Evolutionary conservation across 2,329 filamentous ascomycete genomes (phyloP), one percentile per base, ranked within the genome.

Genomic region (Rutstroemia sydowiana): DNA sequence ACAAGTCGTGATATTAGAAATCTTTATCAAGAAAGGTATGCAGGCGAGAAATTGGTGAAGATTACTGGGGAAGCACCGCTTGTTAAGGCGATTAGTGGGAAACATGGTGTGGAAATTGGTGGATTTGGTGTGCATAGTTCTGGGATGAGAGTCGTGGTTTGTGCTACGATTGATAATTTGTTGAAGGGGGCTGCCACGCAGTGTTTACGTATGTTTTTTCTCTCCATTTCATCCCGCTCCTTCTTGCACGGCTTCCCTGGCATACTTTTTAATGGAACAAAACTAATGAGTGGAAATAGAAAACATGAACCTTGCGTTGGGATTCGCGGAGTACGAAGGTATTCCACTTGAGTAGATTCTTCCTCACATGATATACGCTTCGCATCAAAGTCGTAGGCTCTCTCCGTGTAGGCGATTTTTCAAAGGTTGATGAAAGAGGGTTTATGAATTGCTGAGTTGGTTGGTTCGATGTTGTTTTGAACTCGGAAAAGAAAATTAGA

Each of bases 1-100:
- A 88, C 83, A 2, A 91, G 88, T 39, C 85, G 93, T 48, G 91
- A 97, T 67, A 89, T 98, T 61, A 83, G 93, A 56, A 88, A 95
- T 65, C 75, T 97, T 53, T 98, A 95, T 76, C 92, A 97, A 71
- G 92, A 97, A 63, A 82, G 92, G 21, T 98, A 95, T 65, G 92
- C 92, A 5, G 91, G 91, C 46, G 93, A 97, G 78, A 92, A 90
- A 72, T 82, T 98, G 14, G 85, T 98, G 67, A 95, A 93, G 77
- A 82, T 97, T 18, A 80, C 88, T 4, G 92, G 92, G 49, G 92
- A 97, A 69, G 79, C 87, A 0, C 93, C 92, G 3, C 73, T 84
- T 10, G 92, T 97, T 52, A 95, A 90, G 73, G 75, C 82, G 61
- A 96, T 96, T 63, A 81, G 81, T 61, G 82, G 86, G 57, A 88